Conservation (phyloP, 2,329 filamentous ascomycete genomes). For the Alternaria novae-zelandiae region DNA sequence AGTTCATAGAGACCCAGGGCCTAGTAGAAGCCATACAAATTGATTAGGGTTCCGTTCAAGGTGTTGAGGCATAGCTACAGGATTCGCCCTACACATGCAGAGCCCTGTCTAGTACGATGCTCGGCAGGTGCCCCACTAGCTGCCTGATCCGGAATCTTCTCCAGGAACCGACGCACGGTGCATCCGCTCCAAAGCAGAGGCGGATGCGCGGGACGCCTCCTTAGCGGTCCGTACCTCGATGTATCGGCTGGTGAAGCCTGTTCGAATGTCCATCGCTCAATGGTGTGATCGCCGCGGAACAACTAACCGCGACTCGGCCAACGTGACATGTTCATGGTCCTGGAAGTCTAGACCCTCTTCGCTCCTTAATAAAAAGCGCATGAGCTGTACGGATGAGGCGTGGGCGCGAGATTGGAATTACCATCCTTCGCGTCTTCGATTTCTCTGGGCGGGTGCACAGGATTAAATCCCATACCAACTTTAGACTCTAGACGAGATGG, state of each 20-base stretch:
- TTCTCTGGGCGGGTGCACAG: not conserved
- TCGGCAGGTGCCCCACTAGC: slow-evolving; percentile 4
- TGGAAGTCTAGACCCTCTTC: not conserved
- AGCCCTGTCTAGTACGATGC: not conserved
- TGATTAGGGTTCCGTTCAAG: not conserved
- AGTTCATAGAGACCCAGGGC: not conserved
- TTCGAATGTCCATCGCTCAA: not conserved
- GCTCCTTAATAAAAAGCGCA: not conserved
- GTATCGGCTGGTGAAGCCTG: not conserved
- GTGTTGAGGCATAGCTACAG: not conserved
- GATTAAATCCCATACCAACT: not conserved
- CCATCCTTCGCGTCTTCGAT: slow-evolving; percentile 3
- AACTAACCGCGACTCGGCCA: not conserved
- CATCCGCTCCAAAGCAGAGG: not conserved
- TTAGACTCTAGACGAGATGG: not conserved
- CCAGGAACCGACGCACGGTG: not conserved
- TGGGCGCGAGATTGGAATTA: not conserved
- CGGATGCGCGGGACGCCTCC: not conserved
- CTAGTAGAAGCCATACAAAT: not conserved
- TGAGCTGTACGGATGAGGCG: not conserved
- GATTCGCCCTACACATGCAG: not conserved
- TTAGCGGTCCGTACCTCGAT: slow-evolving; percentile 6
- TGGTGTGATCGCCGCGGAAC: not conserved
- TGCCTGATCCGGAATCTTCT: slow-evolving; percentile 1
- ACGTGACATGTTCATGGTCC: not conserved